Conservation (phyloP, 2,329 filamentous ascomycete species). For the Hymenoscyphus occultus region DNA sequence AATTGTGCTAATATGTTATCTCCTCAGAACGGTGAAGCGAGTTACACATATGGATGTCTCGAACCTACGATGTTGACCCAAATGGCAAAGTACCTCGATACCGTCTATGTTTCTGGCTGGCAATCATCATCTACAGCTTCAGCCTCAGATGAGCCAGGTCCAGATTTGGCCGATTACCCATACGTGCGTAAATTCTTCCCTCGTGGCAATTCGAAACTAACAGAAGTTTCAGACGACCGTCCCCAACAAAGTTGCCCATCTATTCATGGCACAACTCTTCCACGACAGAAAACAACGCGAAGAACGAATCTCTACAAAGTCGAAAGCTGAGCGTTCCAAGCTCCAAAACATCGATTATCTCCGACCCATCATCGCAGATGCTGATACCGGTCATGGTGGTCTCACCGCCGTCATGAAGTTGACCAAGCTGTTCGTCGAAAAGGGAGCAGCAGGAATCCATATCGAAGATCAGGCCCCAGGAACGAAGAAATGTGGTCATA, state of each 20-base stretch:
- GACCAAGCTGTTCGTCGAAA: slow-evolving; percentile 95
- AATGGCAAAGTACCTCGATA: slow-evolving; percentile 98
- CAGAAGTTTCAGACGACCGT: slow-evolving; percentile 72
- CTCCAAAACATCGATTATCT: slow-evolving; percentile 88
- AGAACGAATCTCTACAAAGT: slow-evolving; percentile 72
- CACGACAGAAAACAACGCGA: slow-evolving; percentile 99
- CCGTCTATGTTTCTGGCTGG: slow-evolving; percentile 98
- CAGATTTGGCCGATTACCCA: slow-evolving; percentile 97
- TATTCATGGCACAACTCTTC: slow-evolving; percentile 98
- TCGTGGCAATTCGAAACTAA: slow-evolving; percentile 5
- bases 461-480: slow-evolving; percentile 98
- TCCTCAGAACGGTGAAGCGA: slow-evolving; percentile 72
- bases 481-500: slow-evolving; percentile 99
- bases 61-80: slow-evolving; percentile 98
- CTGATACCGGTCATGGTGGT: slow-evolving; percentile 94
- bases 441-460: slow-evolving; percentile 94
- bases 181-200: slow-evolving; percentile 55
- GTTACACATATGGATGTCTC: slow-evolving; percentile 94
- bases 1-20: slow-evolving; percentile 20
- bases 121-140: slow-evolving; percentile 97
- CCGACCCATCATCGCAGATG: slow-evolving; percentile 92
- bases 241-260: slow-evolving; percentile 94
- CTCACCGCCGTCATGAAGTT: slow-evolving; percentile 99
- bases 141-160: slow-evolving; percentile 89
- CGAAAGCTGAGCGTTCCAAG: slow-evolving; percentile 68